These are phyloP conservation scores for Pisolithus thermaeus DNA, from an alignment of 1,284 basidiomycete genomes.

Conservation along the genomic window DNA sequence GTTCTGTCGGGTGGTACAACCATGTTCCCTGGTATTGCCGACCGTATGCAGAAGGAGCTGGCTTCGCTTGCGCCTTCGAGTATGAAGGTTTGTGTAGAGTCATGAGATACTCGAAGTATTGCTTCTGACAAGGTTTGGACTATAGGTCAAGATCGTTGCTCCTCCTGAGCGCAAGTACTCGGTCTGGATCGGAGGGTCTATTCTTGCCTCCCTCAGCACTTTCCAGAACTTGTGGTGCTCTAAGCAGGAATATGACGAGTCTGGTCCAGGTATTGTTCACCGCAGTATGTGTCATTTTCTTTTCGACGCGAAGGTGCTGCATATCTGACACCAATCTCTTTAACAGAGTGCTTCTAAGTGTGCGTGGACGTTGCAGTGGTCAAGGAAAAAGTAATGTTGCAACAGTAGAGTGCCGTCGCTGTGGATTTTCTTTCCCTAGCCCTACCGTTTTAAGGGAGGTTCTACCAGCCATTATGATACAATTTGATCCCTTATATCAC, in stretches of 20 bases:
- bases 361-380: constrained; percentile 14
- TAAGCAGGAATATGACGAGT: constrained; percentile 91
- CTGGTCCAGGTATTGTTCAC: constrained; percentile 80
- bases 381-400: constrained; percentile 15
- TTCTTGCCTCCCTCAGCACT: constrained; percentile 90
- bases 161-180: constrained; percentile 93
- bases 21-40: constrained; percentile 96
- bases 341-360: constrained; percentile 31
- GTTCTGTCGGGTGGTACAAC: constrained; percentile 95
- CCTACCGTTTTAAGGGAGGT: background rate
- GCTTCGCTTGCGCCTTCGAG: constrained; percentile 73
- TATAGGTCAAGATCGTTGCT: constrained; percentile 88
- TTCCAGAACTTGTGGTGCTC: constrained; percentile 95
- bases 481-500: constrained; percentile 1
- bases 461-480: background rate
- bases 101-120: background rate
- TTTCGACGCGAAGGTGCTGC: background rate
- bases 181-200: constrained; percentile 99
- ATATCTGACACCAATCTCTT: background rate
- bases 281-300: constrained; percentile 49
- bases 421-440: constrained; percentile 4
- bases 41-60: constrained; percentile 98
- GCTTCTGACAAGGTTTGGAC: background rate
- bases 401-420: constrained; percentile 24
- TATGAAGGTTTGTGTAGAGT: constrained; percentile 74